Evolutionary conservation across 768 basidiomycete species (phyloP).

Genomic region (Trametes gibbosa): DNA sequence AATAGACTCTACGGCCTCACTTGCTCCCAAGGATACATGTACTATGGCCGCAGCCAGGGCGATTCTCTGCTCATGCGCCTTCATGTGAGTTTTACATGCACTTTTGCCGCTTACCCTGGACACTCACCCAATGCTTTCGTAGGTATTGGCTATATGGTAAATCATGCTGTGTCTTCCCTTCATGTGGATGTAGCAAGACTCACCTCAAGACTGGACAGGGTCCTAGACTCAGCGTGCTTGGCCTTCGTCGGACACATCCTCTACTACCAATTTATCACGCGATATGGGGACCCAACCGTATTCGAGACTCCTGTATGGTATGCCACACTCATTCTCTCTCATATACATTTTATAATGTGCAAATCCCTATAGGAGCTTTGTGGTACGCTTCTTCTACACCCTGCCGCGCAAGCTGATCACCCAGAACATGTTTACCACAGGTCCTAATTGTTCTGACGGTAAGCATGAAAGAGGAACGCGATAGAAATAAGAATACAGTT

Average conservation of each 20-base stretch:
- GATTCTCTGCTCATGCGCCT: background rate
- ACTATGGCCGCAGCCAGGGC: background rate
- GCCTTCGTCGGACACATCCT: constrained; percentile 1
- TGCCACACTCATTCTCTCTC: background rate
- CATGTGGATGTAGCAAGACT: background rate
- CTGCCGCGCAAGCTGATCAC: too few relatives aligned
- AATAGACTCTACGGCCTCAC: constrained; percentile 7
- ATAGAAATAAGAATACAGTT: too few relatives aligned
- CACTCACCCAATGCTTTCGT: background rate
- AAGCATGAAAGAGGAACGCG: background rate
- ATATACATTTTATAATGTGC: too few relatives aligned
- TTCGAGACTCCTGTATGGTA: constrained; percentile 5
- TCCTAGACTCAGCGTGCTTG: constrained; percentile 1
- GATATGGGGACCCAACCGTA: constrained; percentile 1
- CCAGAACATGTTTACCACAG: background rate
- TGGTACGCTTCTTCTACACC: background rate
- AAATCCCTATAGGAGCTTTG: background rate
- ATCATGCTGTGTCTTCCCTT: background rate
- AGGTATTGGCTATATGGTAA: constrained; percentile 6
- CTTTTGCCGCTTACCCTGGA: background rate
- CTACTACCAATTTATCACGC: constrained; percentile 6
- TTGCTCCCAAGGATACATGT: constrained; percentile 7
- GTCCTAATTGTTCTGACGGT: constrained; percentile 1
- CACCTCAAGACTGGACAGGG: background rate
- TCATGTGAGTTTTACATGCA: background rate